Evolutionary conservation across 1,139 yeast species (phyloP).

Genomic region (Hyphopichia wangnamkhiaoensis): DNA sequence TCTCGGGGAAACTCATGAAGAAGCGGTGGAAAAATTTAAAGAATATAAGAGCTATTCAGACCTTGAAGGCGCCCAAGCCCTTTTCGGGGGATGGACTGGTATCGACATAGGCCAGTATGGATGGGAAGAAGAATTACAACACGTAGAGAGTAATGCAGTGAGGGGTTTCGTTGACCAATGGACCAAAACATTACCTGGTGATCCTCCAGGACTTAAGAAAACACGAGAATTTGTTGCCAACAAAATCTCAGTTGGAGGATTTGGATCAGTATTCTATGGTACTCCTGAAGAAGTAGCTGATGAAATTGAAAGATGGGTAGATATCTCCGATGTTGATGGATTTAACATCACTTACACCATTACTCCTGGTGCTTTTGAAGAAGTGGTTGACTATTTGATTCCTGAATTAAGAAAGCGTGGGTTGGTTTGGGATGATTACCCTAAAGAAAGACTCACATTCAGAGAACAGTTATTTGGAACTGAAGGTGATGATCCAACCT

Average conservation of each 20-base stretch:
- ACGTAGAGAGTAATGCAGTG: slow-evolving; percentile 30
- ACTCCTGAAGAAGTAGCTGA: slow-evolving; percentile 26
- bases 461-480: slow-evolving; percentile 29
- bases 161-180: slow-evolving; percentile 30
- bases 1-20: slow-evolving; percentile 37
- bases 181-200: slow-evolving; percentile 32
- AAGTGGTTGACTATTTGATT: slow-evolving; percentile 26
- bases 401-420: slow-evolving; percentile 29
- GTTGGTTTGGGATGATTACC: slow-evolving; percentile 30
- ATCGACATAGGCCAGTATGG: slow-evolving; percentile 32
- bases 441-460: slow-evolving; percentile 21
- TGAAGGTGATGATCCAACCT: slow-evolving; percentile 22
- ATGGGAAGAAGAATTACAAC: slow-evolving; percentile 28
- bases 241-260: slow-evolving; percentile 31
- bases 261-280: slow-evolving; percentile 29
- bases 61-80: slow-evolving; percentile 40
- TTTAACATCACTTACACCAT: slow-evolving; percentile 30
- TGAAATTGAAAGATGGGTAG: slow-evolving; percentile 32
- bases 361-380: slow-evolving; percentile 28
- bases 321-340: slow-evolving; percentile 29
- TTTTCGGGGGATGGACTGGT: slow-evolving; percentile 40
- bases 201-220: slow-evolving; percentile 22
- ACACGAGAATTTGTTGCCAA: slow-evolving; percentile 28
- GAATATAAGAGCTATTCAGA: slow-evolving; percentile 35
- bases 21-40: slow-evolving; percentile 30